Evolutionary conservation across 306 rosid genomes (phyloP), one percentile per base, ranked within the genome.

Genomic region (Sesbania bispinosa): DNA sequence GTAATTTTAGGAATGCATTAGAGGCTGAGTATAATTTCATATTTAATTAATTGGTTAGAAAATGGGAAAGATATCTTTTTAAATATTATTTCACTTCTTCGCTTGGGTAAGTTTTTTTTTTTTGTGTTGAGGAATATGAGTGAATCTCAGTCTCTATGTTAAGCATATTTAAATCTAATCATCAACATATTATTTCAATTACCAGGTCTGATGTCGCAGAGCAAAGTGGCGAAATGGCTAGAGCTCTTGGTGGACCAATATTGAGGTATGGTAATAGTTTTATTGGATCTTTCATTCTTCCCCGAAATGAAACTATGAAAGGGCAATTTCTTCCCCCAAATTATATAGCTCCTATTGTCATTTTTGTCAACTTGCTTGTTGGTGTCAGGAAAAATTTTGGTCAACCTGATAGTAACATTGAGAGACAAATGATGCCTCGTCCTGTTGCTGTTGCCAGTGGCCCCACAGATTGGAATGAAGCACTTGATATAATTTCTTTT

Each of bases 391-490:
- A 85, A 67, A 92, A 78, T 62, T 74, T 60, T 76, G 92, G 84
- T 47, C 93, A 83, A 81, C 63, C 90, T 26, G 99, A 95, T 77
- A 68, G 63, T 62, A 88, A 75, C 67, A 64, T 78, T 74, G 99
- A 92, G 79, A 82, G 90, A 73, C 95, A 80, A 68, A 33, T 82
- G 36, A 43, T 85, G 77, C 88, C 92, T 24, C 89, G 73, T 77
- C 80, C 81, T 18, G 69, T 86, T 27, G 32, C 86, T 43, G 81
- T 85, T 53, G 88, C 87, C 2, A 85, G 62, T 77, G 96, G 93
- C 48, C 99, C 97, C 75, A 88, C 93, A 10, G 90, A 95, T 80
- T 95, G 99, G 99, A 95, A 89, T 69, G 99, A 95, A 82, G 97
- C 99, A 14, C 82, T 95, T 57, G 96, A 95, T 63, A 89, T 92